Percentiles rank a stretch among this genome's conserved stretches.
phyloP scores from a whole-genome alignment of 495 filamentous ascomycete species.

The Staphylotrichum longicolle region DNA sequence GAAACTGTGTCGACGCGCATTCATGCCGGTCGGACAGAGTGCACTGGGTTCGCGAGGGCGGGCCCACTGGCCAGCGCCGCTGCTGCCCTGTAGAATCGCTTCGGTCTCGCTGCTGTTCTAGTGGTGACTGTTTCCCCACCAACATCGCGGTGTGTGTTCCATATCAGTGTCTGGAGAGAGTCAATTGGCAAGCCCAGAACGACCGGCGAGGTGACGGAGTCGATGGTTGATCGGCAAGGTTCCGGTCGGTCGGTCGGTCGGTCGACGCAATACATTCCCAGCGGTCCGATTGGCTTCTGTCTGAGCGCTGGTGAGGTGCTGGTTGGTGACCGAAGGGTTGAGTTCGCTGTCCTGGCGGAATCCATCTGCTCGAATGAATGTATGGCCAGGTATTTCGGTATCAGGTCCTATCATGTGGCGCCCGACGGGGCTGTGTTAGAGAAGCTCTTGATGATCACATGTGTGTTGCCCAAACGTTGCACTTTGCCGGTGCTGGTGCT shows the following conservation, averaged over 20 bases:
- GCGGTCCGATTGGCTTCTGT: too few relatives aligned
- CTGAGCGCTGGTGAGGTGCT: background rate
- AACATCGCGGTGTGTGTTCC: too few relatives aligned
- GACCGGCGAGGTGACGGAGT: background rate
- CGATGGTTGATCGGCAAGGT: background rate
- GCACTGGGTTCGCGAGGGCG: too few relatives aligned
- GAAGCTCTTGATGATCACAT: slow-evolving; percentile 5
- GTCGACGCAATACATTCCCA: background rate
- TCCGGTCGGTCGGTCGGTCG: background rate
- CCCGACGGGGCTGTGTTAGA: slow-evolving; percentile 15
- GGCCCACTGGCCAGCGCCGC: too few relatives aligned
- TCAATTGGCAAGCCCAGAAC: background rate
- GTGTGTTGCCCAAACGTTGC: background rate
- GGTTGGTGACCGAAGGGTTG: background rate
- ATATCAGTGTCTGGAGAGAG: background rate
- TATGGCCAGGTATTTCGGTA: slow-evolving; percentile 4
- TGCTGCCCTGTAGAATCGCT: background rate
- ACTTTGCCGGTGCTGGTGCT: background rate
- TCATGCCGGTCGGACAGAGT: too few relatives aligned
- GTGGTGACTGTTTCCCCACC: background rate
- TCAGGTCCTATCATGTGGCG: slow-evolving; percentile 24
- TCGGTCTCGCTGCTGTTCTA: background rate
- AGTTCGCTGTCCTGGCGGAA: background rate
- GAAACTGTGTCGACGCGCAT: too few relatives aligned
- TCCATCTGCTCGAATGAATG: background rate